phyloP scores from a whole-genome alignment of 495 filamentous ascomycete genomes.

The Chlorociboria aeruginascens region DNA sequence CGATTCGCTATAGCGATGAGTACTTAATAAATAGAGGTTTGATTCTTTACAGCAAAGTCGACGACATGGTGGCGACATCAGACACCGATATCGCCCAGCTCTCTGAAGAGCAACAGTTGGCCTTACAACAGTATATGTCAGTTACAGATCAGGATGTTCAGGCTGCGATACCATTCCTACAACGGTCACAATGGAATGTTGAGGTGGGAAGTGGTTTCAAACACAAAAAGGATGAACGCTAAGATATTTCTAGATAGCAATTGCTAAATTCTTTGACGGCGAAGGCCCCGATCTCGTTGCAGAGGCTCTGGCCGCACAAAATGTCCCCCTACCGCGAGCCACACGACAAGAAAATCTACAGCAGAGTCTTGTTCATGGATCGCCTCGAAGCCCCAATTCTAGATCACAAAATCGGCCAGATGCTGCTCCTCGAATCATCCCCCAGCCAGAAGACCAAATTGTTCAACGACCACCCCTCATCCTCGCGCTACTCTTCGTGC shows the following conservation, averaged over 20 bases:
- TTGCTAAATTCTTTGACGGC: slow-evolving; percentile 95
- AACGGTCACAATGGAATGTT: slow-evolving; percentile 90
- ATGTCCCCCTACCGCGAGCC: slow-evolving; percentile 42
- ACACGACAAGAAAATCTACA: slow-evolving; percentile 60
- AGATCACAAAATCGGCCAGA: slow-evolving; percentile 32
- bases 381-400: slow-evolving; percentile 13
- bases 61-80: slow-evolving; percentile 6
- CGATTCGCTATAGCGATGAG: neutral
- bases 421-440: slow-evolving; percentile 70
- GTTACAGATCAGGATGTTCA: slow-evolving; percentile 73
- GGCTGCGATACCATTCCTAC: slow-evolving; percentile 69
- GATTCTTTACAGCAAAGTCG: neutral
- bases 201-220: slow-evolving; percentile 38
- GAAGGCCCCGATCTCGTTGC: slow-evolving; percentile 75
- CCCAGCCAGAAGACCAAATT: slow-evolving; percentile 52
- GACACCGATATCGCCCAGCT: slow-evolving; percentile 57
- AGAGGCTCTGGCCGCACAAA: slow-evolving; percentile 39
- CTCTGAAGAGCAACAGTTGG: slow-evolving; percentile 60
- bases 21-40: neutral
- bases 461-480: slow-evolving; percentile 59
- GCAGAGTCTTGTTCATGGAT: slow-evolving; percentile 33
- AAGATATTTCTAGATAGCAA: slow-evolving; percentile 57
- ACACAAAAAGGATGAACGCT: slow-evolving; percentile 2
- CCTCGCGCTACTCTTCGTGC: slow-evolving; percentile 65
- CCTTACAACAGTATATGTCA: slow-evolving; percentile 75